Percentiles rank a stretch among this genome's conserved stretches.
These are phyloP conservation scores for Plectosphaerella plurivora DNA, from an alignment of 2,329 filamentous ascomycete species.

Conservation along the genomic window DNA sequence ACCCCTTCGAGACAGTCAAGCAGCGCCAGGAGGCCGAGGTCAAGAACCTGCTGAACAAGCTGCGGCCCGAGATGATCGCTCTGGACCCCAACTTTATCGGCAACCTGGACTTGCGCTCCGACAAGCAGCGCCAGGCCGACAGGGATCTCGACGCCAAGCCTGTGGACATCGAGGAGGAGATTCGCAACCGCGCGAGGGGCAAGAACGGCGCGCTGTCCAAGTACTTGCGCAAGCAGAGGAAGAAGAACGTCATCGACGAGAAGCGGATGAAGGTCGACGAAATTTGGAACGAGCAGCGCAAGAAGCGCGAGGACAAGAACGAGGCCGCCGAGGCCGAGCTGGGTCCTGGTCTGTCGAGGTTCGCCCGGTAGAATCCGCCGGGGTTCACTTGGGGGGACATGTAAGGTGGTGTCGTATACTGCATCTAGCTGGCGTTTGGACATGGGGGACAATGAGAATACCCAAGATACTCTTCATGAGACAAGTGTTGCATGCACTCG, in stretches of 20 bases:
- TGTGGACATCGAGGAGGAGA: slow-evolving; percentile 52
- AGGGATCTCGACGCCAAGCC: slow-evolving; percentile 72
- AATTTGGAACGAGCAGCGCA: slow-evolving; percentile 68
- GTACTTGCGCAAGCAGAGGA: slow-evolving; percentile 85
- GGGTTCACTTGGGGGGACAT: not conserved
- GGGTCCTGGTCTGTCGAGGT: slow-evolving; percentile 81
- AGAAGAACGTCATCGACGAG: slow-evolving; percentile 94
- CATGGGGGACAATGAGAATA: slow-evolving; percentile 8
- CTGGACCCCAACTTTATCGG: slow-evolving; percentile 91
- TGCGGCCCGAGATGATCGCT: slow-evolving; percentile 95
- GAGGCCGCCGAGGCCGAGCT: slow-evolving; percentile 67
- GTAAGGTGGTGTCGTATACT: not conserved
- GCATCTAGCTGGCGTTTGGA: slow-evolving; percentile 13
- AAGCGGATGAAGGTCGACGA: slow-evolving; percentile 83
- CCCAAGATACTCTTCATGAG: slow-evolving; percentile 3
- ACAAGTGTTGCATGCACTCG: not conserved
- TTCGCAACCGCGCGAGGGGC: slow-evolving; percentile 75
- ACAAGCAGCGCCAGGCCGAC: slow-evolving; percentile 72
- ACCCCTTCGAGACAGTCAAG: slow-evolving; percentile 91
- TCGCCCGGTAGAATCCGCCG: slow-evolving; percentile 64
- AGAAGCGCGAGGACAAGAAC: slow-evolving; percentile 58
- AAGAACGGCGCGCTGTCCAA: slow-evolving; percentile 87
- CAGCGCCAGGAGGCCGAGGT: slow-evolving; percentile 93
- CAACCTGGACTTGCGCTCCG: slow-evolving; percentile 75
- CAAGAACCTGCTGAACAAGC: slow-evolving; percentile 84